Percentiles rank a stretch among this genome's conserved stretches.
phyloP scores from a whole-genome alignment of 768 basidiomycete species.

The Sporobolomyces pararoseus region DNA sequence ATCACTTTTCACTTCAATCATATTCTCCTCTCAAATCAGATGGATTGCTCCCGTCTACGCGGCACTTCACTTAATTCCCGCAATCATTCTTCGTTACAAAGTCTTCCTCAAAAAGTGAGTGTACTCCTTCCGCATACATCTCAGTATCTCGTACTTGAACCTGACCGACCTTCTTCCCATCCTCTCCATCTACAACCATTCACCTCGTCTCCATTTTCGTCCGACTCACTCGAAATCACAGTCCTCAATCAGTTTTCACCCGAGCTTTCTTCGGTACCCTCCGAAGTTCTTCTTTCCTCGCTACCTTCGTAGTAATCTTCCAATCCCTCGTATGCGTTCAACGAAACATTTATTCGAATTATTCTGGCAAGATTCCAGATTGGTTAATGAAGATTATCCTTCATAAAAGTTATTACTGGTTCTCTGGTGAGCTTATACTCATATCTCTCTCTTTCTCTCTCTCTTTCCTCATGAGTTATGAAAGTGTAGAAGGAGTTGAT shows the following conservation, averaged over 20 bases:
- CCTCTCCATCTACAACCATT: no score
- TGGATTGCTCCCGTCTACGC: slow-evolving; percentile 62
- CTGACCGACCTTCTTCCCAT: no score
- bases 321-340: slow-evolving; percentile 53
- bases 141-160: no score
- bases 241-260: slow-evolving; percentile 63
- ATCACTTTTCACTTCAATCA: no score
- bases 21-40: slow-evolving; percentile 33
- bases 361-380: slow-evolving; percentile 13
- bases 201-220: neutral
- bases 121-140: neutral
- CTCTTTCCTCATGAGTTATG: no score
- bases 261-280: slow-evolving; percentile 67
- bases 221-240: neutral
- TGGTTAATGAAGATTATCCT: slow-evolving; percentile 58
- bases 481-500: no score
- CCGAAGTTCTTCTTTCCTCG: slow-evolving; percentile 81
- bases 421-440: slow-evolving; percentile 47
- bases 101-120: slow-evolving; percentile 58
- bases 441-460: neutral
- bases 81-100: slow-evolving; percentile 72
- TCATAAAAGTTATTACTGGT: slow-evolving; percentile 68
- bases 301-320: slow-evolving; percentile 72
- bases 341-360: slow-evolving; percentile 41
- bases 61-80: slow-evolving; percentile 82